Evolutionary conservation across 108 stramenopile species (phyloP).

Genomic region (Nannochloropsis salina): DNA sequence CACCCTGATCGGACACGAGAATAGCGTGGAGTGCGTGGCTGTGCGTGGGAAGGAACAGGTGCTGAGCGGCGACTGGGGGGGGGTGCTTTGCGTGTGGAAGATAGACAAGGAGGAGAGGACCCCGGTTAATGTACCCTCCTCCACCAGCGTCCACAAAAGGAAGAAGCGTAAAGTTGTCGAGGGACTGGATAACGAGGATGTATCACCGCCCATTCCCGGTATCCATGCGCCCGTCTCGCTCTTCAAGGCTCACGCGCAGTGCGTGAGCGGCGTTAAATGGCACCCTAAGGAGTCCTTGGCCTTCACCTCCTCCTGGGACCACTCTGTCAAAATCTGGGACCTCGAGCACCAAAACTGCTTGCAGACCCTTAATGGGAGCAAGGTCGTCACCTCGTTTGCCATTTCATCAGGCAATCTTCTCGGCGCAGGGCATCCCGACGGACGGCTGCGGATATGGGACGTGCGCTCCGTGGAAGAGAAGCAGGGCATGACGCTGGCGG

Average conservation of each 20-base stretch:
- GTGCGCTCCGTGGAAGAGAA: background rate
- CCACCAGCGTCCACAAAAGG: background rate
- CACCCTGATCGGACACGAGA: background rate
- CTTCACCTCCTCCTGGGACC: slow-evolving; percentile 27
- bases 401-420: background rate
- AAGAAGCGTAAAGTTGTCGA: background rate
- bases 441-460: slow-evolving; percentile 26
- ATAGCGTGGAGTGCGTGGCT: background rate
- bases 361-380: background rate
- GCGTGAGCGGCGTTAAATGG: background rate
- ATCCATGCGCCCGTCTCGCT: background rate
- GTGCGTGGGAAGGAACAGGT: background rate
- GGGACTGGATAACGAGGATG: background rate
- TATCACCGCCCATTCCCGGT: background rate
- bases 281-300: background rate
- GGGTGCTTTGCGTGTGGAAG: background rate
- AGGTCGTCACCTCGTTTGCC: background rate
- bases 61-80: background rate
- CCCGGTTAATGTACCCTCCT: background rate
- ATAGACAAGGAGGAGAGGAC: background rate
- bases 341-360: slow-evolving; percentile 22
- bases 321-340: slow-evolving; percentile 25
- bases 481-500: background rate
- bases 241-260: slow-evolving; percentile 11
- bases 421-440: slow-evolving; percentile 22